These are phyloP conservation scores for Alternaria longipes DNA, from an alignment of 2,329 filamentous ascomycete species.

Conservation along the genomic window DNA sequence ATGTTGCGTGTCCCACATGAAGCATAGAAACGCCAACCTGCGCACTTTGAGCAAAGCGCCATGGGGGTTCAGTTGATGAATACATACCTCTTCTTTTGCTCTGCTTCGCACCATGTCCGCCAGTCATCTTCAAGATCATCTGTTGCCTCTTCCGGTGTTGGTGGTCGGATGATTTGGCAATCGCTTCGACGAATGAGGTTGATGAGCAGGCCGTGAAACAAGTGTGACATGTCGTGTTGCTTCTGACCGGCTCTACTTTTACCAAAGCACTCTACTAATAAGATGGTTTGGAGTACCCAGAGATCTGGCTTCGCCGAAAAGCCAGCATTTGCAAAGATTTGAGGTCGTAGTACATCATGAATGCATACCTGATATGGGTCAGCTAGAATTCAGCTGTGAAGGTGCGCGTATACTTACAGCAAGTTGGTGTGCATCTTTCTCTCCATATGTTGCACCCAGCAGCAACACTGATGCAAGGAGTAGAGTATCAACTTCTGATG, in stretches of 20 bases:
- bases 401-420: slow-evolving; percentile 53
- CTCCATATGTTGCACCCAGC: slow-evolving; percentile 69
- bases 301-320: slow-evolving; percentile 68
- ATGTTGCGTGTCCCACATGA: slow-evolving; percentile 73
- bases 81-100: slow-evolving; percentile 65
- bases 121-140: slow-evolving; percentile 59
- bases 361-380: slow-evolving; percentile 59
- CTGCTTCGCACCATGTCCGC: slow-evolving; percentile 63
- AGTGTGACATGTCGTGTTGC: slow-evolving; percentile 70
- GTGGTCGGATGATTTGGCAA: slow-evolving; percentile 58
- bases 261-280: slow-evolving; percentile 71
- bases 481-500: slow-evolving; percentile 60
- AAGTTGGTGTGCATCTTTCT: slow-evolving; percentile 66
- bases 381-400: background rate
- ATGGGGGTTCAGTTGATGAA: background rate
- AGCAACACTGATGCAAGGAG: slow-evolving; percentile 65
- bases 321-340: slow-evolving; percentile 66
- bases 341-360: slow-evolving; percentile 67
- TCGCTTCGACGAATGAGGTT: slow-evolving; percentile 64
- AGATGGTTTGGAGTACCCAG: slow-evolving; percentile 69
- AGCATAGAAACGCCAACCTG: slow-evolving; percentile 66
- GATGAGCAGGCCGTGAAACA: slow-evolving; percentile 66
- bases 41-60: background rate
- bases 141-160: slow-evolving; percentile 44
- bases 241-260: slow-evolving; percentile 70